Base-by-base conservation (phyloP, 2,329 filamentous ascomycete genomes). In the Clonostachys solani region DNA sequence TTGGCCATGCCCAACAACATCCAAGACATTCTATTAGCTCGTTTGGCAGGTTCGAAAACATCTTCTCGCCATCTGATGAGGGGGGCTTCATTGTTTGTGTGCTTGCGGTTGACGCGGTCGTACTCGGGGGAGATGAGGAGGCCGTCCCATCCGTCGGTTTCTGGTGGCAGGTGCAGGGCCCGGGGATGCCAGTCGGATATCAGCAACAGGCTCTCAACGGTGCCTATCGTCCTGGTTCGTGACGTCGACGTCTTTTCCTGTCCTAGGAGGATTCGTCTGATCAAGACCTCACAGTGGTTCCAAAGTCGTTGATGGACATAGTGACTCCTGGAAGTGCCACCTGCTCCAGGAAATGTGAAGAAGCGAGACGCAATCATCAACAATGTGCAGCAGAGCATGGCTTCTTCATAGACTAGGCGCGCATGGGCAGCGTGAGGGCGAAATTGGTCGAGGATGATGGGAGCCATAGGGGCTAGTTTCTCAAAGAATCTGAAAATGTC, bases 21-120 rank as follows among this genome's bases (percentile, higher is more conserved):
- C 56, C 55, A 59, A 2, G 56, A 59, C 56, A 59, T 59, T 29
- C 55, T 49, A 7, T 57, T 55, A 0, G 56, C 54, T 35, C 56
- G 41, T 36, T 57, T 56, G 0, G 56, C 55, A 2, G 56, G 56
- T 10, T 58, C 51, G 35, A 59, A 59, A 3, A 59, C 56, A 18
- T 59, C 56, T 8, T 58, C 52, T 2, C 51, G 43, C 56, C 56
- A 59, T 0, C 56, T 49, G 33, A 59, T 53, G 0, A 59, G 53
- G 1, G 53, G 53, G 0, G 49, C 50, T 34, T 59, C 54, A 4
- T 56, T 45, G 6, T 59, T 50, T 7, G 44, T 49, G 10, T 44
- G 40, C 43, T 50, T 51, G 1, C 56, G 47, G 12, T 58, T 53
- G 1, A 49, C 33, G 2, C 47, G 55, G 12, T 58, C 55, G 12